Conservation (phyloP, 495 filamentous ascomycete genomes). For the Penicillium longicatenatum region DNA sequence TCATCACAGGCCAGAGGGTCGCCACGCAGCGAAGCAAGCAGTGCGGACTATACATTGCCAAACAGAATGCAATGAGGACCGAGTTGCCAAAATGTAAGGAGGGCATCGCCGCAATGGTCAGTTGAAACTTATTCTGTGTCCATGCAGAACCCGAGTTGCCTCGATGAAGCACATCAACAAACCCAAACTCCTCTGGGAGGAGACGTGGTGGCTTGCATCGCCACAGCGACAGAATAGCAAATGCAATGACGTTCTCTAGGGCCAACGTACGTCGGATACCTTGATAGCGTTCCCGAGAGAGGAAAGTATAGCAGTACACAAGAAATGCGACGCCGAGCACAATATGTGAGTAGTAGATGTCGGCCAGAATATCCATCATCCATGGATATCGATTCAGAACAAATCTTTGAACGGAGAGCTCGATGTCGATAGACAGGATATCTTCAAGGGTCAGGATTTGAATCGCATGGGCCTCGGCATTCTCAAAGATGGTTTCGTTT, state of each 20-base stretch:
- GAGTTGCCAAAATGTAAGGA: conserved; percentile 61
- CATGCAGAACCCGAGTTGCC: conserved; percentile 58
- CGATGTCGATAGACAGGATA: conserved; percentile 50
- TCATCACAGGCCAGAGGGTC: conserved; percentile 57
- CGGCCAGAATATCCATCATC: conserved; percentile 58
- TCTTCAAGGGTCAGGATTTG: conserved; percentile 53
- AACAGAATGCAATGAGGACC: conserved; percentile 58
- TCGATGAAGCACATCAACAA: conserved; percentile 61
- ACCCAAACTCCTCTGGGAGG: conserved; percentile 60
- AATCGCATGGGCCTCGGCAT: conserved; percentile 52
- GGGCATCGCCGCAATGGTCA: conserved; percentile 58
- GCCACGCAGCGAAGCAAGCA: conserved; percentile 44
- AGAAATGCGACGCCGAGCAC: conserved; percentile 49
- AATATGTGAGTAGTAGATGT: conserved; percentile 48
- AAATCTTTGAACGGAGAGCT: conserved; percentile 49
- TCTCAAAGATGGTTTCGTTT: conserved; percentile 40
- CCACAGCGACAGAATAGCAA: conserved; percentile 59
- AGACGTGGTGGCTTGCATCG: conserved; percentile 64
- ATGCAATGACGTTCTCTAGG: conserved; percentile 61
- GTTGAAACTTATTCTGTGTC: conserved; percentile 60
- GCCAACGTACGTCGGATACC: conserved; percentile 58
- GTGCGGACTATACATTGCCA: conserved; percentile 49
- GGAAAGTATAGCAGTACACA: conserved; percentile 62
- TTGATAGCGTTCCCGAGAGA: conserved; percentile 53
- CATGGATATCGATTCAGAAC: conserved; percentile 50